Conservation (phyloP, 1,139 yeast genomes). For the Keqinozyma sinolaborantium region DNA sequence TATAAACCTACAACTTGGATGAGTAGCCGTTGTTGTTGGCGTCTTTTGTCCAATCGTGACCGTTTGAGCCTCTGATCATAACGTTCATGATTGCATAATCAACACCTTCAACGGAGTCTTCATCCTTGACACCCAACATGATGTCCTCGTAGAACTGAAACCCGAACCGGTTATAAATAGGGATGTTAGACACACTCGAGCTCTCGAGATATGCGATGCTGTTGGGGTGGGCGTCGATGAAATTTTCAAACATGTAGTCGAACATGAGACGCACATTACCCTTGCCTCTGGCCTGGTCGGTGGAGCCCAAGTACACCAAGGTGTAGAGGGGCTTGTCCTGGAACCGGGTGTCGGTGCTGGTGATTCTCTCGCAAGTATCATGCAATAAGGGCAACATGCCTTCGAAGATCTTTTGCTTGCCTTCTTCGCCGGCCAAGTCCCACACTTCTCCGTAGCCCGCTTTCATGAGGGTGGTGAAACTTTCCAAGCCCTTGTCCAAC, state of each 20-base stretch:
- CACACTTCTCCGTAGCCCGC: conserved; percentile 57
- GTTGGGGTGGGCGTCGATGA: conserved; percentile 43
- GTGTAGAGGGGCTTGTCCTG: conserved; percentile 46
- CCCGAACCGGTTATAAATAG: conserved; percentile 58
- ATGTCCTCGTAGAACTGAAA: conserved; percentile 50
- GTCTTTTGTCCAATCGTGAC: conserved; percentile 34
- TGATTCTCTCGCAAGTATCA: conserved; percentile 42
- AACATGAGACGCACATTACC: conserved; percentile 61
- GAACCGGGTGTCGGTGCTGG: conserved; percentile 30
- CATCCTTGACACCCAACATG: conserved; percentile 39
- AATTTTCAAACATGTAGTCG: conserved; percentile 49
- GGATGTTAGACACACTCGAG: conserved; percentile 49
- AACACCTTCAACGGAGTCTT: conserved; percentile 32
- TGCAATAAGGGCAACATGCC: conserved; percentile 58
- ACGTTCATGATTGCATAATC: conserved; percentile 57
- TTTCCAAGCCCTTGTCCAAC: conserved; percentile 40
- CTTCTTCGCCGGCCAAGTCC: conserved; percentile 48
- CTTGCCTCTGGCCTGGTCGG: conserved; percentile 59
- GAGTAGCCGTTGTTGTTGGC: conserved; percentile 8
- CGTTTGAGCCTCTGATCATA: conserved; percentile 50
- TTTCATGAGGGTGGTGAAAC: conserved; percentile 48
- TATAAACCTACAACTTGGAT: conserved; percentile 12
- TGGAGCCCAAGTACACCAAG: conserved; percentile 60
- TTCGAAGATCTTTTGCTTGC: conserved; percentile 51
- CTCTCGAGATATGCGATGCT: conserved; percentile 56